Evolutionary conservation across 768 basidiomycete species (phyloP), one percentile per base, ranked within the genome.

Genomic region (Calocera viscosa): DNA sequence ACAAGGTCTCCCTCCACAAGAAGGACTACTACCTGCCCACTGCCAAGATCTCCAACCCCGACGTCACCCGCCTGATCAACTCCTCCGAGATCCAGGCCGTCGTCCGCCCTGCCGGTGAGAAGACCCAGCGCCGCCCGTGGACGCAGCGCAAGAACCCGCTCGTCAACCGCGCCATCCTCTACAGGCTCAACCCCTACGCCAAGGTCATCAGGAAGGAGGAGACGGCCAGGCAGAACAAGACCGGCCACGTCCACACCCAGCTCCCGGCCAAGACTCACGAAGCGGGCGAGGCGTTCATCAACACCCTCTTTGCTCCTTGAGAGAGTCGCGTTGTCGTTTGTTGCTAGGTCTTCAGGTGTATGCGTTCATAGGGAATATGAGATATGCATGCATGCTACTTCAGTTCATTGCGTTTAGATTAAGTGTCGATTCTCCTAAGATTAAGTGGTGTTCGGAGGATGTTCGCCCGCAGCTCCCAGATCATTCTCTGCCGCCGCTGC

Each of bases 61-160:
- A 99, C 73, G 87, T 98, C 72, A 94, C 95, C 72, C 90, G 94
- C 70, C 81, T 98, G 75, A 99, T 98, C 84, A 95, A 97, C 86
- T 93, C 90, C 77, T 87, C 89, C 69, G 96, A 97, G 81, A 96
- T 99, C 77, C 96, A 99, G 79, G 89, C 94, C 49, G 89, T 96
- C 74, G 85, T 96, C 73, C 92, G 95, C 74, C 90, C 90, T 66
- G 93, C 91, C 67, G 89, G 89, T 72, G 81, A 86, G 70, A 89
- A 91, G 78, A 75, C 80, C 69, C 87, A 89, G 79, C 96, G 94
- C 80, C 88, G 94, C 75, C 93, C 94, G 68, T 94, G 90, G 91
- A 91, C 93, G 70, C 94, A 97, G 82, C 94, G 94, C 90, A 97
- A 98, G 89, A 97, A 96, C 83, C 93, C 94, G 65, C 84, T 96